Evolutionary conservation across 1,284 basidiomycete species (phyloP).

Genomic region (Rhodotorula sp.): DNA sequence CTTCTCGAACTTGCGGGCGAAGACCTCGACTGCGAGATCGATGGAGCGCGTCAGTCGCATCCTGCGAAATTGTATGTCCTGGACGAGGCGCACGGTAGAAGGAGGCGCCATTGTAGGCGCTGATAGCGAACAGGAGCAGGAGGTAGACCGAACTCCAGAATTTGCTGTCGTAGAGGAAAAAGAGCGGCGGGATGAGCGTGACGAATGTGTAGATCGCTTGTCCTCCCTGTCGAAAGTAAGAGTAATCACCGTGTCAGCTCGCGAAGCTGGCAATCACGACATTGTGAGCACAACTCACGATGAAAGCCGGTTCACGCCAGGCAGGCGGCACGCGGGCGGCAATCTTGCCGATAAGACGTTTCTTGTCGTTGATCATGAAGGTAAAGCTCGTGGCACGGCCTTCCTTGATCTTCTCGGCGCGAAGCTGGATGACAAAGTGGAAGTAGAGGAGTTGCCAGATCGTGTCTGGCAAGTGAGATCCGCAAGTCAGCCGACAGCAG

Average conservation of each 20-base stretch:
- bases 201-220: slow-evolving; percentile 47
- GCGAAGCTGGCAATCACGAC: background rate
- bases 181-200: slow-evolving; percentile 43
- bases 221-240: slow-evolving; percentile 24
- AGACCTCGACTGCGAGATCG: slow-evolving; percentile 42
- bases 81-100: slow-evolving; percentile 20
- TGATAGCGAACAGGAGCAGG: slow-evolving; percentile 43
- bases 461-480: slow-evolving; percentile 29
- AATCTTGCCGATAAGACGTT: slow-evolving; percentile 44
- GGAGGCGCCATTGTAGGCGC: slow-evolving; percentile 47
- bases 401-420: slow-evolving; percentile 48
- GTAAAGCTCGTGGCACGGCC: slow-evolving; percentile 48
- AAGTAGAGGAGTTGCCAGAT: slow-evolving; percentile 48
- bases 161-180: slow-evolving; percentile 46
- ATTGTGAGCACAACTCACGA: slow-evolving; percentile 30
- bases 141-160: slow-evolving; percentile 44
- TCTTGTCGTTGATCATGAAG: slow-evolving; percentile 46
- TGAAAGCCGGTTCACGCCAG: slow-evolving; percentile 43
- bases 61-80: background rate
- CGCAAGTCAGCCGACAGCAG: too few species aligned
- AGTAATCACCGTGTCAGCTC: background rate
- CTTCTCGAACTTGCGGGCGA: slow-evolving; percentile 44
- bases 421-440: slow-evolving; percentile 46
- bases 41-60: background rate
- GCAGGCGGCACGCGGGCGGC: slow-evolving; percentile 40